Evolutionary conservation across 1,139 yeast species (phyloP), one percentile per base, ranked within the genome.

Genomic region (Geotrichum histeridarum): DNA sequence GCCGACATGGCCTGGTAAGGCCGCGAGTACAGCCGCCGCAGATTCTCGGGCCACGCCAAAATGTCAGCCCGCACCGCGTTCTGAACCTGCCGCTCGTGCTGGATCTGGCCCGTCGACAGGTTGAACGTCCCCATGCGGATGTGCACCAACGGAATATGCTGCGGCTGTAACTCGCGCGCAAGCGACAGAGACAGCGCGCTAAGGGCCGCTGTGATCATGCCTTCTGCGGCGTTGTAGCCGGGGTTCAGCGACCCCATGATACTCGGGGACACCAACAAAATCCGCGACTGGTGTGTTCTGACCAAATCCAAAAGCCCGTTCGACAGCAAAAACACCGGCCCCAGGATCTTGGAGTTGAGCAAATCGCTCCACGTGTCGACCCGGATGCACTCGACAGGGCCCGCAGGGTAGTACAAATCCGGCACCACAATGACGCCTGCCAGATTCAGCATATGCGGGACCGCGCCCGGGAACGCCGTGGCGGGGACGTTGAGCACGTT

Each of bases 341-440:
- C 71, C 43, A 75, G 60, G 7, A 76, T 57, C 55, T 83, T 75
- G 31, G 78, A 76, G 58, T 74, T 72, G 42, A 83, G 60, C 44
- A 76, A 62, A 30, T 76, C 73, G 9, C 71, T 67, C 89, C 89
- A 83, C 4, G 80, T 75, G 8, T 73, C 71, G 12, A 76, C 69
- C 1, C 80, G 66, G n/a, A 82, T 70, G 48, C 80, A 74, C 61
- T 84, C 89, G 15, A 84, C 71, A 0, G 90, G 89, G 0, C 90
- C 91, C 1, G 82, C 70, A 1, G 88, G 87, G 68, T 81, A 83
- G 63, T 77, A 80, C 57, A 83, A 70, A 61, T 78, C 82, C 0
- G 91, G 91, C 1, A 86, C 73, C 53, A 84, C 76, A 11, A 85
- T 70, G 18, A 84, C 80, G 4, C 84, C 84, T 2, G 77, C 75